Base-by-base conservation (phyloP, 1,139 yeast genomes). In the Protomyces macrosporus region DNA sequence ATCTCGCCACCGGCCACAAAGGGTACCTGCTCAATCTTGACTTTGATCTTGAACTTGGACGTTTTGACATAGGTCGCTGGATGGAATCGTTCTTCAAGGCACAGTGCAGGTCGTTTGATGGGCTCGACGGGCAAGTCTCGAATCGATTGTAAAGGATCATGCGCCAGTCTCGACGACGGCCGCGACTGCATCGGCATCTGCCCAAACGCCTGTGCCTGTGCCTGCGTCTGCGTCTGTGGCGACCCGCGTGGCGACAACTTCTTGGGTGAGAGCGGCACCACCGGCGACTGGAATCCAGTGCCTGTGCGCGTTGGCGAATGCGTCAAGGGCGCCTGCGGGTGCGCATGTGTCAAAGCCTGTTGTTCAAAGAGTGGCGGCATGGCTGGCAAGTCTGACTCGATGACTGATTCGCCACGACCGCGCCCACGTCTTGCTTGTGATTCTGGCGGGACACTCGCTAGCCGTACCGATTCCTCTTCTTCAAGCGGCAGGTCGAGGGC, bases 1-100 rank as follows among this genome's bases (percentile, higher is more conserved):
- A 61, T 51, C 39, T 55, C 60, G 33, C 56, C 64, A 10, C 64
- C 64, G 9, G 64, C 64, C 4, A 55, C 60, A 12, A 61, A 61
- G 7, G 60, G 56, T 10, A n/a, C 45, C 34, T 51, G 56, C n/a
- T 40, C 52, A 3, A 50, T 40, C 30, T 34, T 36, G n/a, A 58
- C 62, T n/a, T 58, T 58, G 62, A 58, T 52, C 37, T 58, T 58
- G 56, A 58, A 52, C 33, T 58, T 58, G 48, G 45, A 51, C 5
- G 62, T 50, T 34, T 58, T 58, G 34, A 40, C 62, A 42, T 33
- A 58, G 30, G 55, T 36, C 9, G 30, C 40, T 0, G 62, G 62
- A 34, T 58, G 62, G 35, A 34, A 52, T 10, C 62, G 42, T 16
- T 58, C 62, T 34, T 58, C 62, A 5, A 58, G 36, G 23, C 62